Conservation (phyloP, 768 basidiomycete genomes). For the Auriscalpium orientale region DNA sequence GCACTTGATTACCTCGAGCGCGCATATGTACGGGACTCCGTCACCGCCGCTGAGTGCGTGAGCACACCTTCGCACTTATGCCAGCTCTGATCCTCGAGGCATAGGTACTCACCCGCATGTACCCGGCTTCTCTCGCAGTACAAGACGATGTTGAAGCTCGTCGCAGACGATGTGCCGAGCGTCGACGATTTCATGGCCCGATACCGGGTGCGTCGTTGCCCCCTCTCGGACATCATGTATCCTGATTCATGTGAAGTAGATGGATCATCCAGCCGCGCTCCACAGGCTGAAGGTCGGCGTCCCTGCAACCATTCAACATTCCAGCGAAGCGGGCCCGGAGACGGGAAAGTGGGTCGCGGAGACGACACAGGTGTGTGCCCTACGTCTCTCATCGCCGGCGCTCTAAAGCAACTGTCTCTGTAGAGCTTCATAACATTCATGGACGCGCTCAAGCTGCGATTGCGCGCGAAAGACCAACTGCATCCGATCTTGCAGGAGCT, state of each 20-base stretch:
- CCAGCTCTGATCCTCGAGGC: constrained; percentile 25
- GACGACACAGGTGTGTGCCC: constrained; percentile 73
- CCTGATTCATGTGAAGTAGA: constrained; percentile 34
- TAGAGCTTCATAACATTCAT: constrained; percentile 98
- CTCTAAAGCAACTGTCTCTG: neutral
- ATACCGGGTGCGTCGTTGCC: constrained; percentile 41
- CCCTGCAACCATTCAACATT: constrained; percentile 94
- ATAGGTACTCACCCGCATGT: constrained; percentile 96
- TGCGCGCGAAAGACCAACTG: constrained; percentile 95
- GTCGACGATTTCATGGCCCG: constrained; percentile 89
- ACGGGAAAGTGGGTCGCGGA: constrained; percentile 97
- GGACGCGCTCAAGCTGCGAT: constrained; percentile 88
- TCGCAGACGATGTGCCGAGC: constrained; percentile 77
- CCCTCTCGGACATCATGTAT: neutral
- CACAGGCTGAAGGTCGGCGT: constrained; percentile 89
- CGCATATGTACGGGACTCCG: constrained; percentile 90
- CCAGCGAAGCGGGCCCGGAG: constrained; percentile 85
- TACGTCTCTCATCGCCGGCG: neutral
- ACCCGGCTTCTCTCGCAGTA: constrained; percentile 92
- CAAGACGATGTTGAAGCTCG: constrained; percentile 95
- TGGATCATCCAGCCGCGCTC: constrained; percentile 90
- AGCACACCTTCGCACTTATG: constrained; percentile 7
- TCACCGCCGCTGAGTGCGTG: constrained; percentile 84
- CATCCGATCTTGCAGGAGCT: constrained; percentile 93
- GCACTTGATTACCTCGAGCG: constrained; percentile 91